Evolutionary conservation across 1,284 basidiomycete species (phyloP).

Genomic region (Schizophyllum amplum): DNA sequence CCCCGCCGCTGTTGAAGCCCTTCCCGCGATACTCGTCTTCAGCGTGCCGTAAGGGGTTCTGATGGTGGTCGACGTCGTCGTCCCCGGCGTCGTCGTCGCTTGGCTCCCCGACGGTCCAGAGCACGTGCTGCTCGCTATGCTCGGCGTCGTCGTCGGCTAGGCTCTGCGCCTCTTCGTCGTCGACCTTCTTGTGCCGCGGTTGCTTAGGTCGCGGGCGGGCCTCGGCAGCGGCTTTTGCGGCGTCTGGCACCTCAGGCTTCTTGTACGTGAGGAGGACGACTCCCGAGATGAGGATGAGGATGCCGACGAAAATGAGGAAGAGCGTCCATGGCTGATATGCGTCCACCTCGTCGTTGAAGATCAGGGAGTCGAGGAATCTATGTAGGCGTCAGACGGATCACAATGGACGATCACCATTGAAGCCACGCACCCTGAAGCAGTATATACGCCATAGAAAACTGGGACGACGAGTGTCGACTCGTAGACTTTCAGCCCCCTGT

Average conservation of each 20-base stretch:
- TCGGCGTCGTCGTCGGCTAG: slow-evolving; percentile 19
- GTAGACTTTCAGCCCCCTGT: slow-evolving; percentile 75
- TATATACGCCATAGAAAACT: slow-evolving; percentile 67
- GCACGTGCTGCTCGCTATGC: slow-evolving; percentile 30
- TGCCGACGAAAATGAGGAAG: slow-evolving; percentile 79
- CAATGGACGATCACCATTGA: neutral
- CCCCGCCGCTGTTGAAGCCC: neutral
- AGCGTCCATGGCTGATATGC: slow-evolving; percentile 82
- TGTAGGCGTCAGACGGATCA: slow-evolving; percentile 1
- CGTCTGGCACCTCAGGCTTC: slow-evolving; percentile 51
- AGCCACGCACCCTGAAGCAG: slow-evolving; percentile 54
- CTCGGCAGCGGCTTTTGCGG: slow-evolving; percentile 1
- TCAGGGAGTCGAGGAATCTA: slow-evolving; percentile 63
- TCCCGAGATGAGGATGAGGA: slow-evolving; percentile 76
- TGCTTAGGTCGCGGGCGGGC: neutral
- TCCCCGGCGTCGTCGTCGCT: slow-evolving; percentile 42
- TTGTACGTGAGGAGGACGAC: slow-evolving; percentile 82
- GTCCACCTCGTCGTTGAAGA: slow-evolving; percentile 77
- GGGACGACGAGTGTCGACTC: slow-evolving; percentile 75
- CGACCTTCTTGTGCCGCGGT: slow-evolving; percentile 3
- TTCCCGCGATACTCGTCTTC: neutral
- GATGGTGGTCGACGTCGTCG: slow-evolving; percentile 13
- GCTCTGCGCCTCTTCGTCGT: slow-evolving; percentile 20
- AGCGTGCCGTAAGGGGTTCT: slow-evolving; percentile 9
- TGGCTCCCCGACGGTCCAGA: slow-evolving; percentile 62